Conservation (phyloP, 306 rosid species). For the Datisca glomerata region DNA sequence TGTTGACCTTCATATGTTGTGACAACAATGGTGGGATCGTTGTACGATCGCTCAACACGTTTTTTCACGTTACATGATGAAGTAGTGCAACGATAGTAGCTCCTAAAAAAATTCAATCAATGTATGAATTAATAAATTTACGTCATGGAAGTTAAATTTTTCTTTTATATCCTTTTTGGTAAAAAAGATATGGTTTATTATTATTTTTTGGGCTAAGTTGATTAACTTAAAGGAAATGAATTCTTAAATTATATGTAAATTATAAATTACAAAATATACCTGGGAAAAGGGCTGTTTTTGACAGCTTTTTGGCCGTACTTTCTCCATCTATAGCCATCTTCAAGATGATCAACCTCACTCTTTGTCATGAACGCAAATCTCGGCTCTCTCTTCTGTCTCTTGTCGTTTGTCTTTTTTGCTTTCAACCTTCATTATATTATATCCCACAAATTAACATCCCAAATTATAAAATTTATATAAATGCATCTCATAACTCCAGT, state of each 20-base stretch:
- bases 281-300: conserved; percentile 88
- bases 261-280: too few species aligned
- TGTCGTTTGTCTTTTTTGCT: conserved; percentile 57
- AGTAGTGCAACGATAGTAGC: conserved; percentile 94
- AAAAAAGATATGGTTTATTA: too few species aligned
- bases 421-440: conserved; percentile 72
- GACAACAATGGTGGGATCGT: conserved; percentile 64
- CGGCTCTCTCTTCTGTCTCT: conserved; percentile 61
- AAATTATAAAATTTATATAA: too few species aligned
- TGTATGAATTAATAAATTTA: too few species aligned
- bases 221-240: too few species aligned
- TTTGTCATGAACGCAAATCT: conserved; percentile 95
- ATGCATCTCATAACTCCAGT: too few species aligned
- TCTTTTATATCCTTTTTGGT: too few species aligned
- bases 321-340: conserved; percentile 99
- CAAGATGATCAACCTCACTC: conserved; percentile 97
- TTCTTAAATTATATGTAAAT: too few species aligned
- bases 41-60: conserved; percentile 72
- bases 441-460: conserved; percentile 2
- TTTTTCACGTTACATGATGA: conserved; percentile 83
- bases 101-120: conserved; percentile 24
- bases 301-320: conserved; percentile 98
- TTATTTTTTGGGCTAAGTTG: too few species aligned
- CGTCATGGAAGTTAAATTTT: too few species aligned
- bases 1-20: conserved; percentile 97